These are phyloP conservation scores for Dictyophora rubrovolvata DNA, from an alignment of 768 basidiomycete genomes.

Conservation along the genomic window DNA sequence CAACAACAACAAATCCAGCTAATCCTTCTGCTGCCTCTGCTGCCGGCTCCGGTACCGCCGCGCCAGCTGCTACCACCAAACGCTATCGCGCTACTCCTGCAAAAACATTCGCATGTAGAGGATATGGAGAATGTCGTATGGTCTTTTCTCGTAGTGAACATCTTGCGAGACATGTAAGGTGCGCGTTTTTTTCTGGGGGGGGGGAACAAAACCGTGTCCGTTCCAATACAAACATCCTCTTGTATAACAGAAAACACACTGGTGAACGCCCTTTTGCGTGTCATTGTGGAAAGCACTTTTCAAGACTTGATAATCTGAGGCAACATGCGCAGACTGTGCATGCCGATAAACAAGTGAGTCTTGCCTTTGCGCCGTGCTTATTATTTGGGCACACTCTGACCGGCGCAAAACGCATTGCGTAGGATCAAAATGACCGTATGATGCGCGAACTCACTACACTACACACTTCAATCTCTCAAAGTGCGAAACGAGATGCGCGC, in stretches of 20 bases:
- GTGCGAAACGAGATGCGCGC: constrained; percentile 20
- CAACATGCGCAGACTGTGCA: constrained; percentile 98
- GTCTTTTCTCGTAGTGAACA: constrained; percentile 95
- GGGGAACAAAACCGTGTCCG: constrained; percentile 7
- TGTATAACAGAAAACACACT: constrained; percentile 76
- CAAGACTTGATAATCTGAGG: constrained; percentile 90
- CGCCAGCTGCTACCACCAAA: constrained; percentile 25
- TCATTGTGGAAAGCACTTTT: constrained; percentile 93
- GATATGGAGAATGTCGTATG: constrained; percentile 94
- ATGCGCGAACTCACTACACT: constrained; percentile 82
- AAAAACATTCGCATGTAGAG: constrained; percentile 92
- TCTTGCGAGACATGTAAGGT: constrained; percentile 92
- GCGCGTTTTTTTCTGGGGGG: constrained; percentile 7
- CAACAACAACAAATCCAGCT: not conserved
- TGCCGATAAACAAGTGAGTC: constrained; percentile 60
- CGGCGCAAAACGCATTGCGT: not conserved
- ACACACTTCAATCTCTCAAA: constrained; percentile 68
- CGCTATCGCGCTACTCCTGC: constrained; percentile 77
- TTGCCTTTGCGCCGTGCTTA: constrained; percentile 7
- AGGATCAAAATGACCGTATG: constrained; percentile 77
- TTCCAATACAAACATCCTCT: constrained; percentile 1
- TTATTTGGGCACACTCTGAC: not conserved
- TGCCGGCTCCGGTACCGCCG: not conserved
- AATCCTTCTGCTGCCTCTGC: not conserved
- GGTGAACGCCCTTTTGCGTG: constrained; percentile 95